These are phyloP conservation scores for Rubia balearica DNA, from an alignment of 305 asterid genomes.

Conservation along the genomic window DNA sequence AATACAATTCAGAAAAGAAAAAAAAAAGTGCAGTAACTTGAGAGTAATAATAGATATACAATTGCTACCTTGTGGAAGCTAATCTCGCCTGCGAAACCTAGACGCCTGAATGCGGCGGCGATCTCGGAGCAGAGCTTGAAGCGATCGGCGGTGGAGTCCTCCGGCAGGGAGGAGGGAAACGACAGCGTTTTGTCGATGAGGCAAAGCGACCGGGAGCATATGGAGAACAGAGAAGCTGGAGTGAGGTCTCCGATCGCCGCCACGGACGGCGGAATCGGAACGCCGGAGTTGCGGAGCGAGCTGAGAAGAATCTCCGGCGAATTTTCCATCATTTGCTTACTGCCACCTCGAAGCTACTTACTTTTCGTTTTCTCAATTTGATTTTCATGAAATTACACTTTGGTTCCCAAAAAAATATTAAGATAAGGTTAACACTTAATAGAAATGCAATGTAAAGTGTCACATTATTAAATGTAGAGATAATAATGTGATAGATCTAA, in stretches of 20 bases:
- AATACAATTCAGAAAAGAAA: not conserved
- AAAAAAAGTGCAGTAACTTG: not conserved
- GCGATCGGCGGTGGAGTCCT: conserved; percentile 44
- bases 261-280: conserved; percentile 42
- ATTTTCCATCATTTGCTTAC: conserved; percentile 32
- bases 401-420: not conserved
- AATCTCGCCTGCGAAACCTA: conserved; percentile 49
- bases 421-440: not conserved
- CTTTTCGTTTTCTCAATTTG: not conserved
- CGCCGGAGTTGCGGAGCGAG: conserved; percentile 49
- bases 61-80: conserved; percentile 51
- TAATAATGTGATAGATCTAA: not conserved
- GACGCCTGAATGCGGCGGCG: conserved; percentile 36
- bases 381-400: not conserved
- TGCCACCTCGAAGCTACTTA: not conserved
- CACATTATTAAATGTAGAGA: not conserved
- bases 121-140: conserved; percentile 47
- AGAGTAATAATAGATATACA: not conserved
- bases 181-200: conserved; percentile 23
- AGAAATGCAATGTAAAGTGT: not conserved
- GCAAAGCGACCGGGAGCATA: conserved; percentile 41
- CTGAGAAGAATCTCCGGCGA: conserved; percentile 52
- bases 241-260: conserved; percentile 45
- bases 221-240: conserved; percentile 36
- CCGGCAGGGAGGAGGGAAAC: conserved; percentile 37